Evolutionary conservation across 106 monocot species (phyloP).

Genomic region (Acanthochlamys bracteata): DNA sequence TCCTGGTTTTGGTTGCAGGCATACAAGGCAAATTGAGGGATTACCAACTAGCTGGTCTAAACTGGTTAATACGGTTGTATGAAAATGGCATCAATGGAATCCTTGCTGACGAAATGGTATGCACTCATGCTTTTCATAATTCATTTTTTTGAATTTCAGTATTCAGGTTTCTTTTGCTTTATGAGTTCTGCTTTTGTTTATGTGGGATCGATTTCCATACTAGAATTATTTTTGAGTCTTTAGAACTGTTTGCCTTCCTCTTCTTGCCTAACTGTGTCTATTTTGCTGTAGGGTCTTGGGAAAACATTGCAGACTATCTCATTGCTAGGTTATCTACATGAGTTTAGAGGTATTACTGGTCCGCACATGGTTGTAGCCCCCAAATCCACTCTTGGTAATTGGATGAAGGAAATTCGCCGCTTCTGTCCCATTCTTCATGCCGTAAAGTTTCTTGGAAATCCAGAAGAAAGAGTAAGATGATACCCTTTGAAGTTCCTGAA

Average conservation of each 20-base stretch:
- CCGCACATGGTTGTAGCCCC: constrained; percentile 98
- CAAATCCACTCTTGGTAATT: constrained; percentile 95
- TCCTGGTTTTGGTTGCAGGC: constrained; percentile 30
- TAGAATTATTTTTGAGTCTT: neutral
- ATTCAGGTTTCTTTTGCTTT: neutral
- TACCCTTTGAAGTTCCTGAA: too few relatives aligned
- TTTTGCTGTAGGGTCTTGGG: constrained; percentile 68
- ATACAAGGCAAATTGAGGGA: constrained; percentile 84
- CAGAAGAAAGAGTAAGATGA: constrained; percentile 73
- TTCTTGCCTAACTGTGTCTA: neutral
- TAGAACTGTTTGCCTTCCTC: neutral
- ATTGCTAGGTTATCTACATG: constrained; percentile 74
- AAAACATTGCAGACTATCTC: constrained; percentile 97
- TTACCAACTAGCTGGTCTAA: constrained; percentile 86
- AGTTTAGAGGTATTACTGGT: constrained; percentile 80
- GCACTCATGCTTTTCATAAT: neutral
- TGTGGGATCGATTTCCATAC: neutral
- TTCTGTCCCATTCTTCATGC: constrained; percentile 86
- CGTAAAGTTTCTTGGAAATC: constrained; percentile 82
- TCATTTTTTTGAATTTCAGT: constrained; percentile 1
- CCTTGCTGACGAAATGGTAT: constrained; percentile 99
- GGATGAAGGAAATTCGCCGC: constrained; percentile 85
- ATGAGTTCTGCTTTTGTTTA: neutral
- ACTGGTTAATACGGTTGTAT: constrained; percentile 84
- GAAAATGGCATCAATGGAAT: constrained; percentile 99